Evolutionary conservation across 495 filamentous ascomycete genomes (phyloP), one percentile per base, ranked within the genome.

Genomic region (Sphaerosporella brunnea): DNA sequence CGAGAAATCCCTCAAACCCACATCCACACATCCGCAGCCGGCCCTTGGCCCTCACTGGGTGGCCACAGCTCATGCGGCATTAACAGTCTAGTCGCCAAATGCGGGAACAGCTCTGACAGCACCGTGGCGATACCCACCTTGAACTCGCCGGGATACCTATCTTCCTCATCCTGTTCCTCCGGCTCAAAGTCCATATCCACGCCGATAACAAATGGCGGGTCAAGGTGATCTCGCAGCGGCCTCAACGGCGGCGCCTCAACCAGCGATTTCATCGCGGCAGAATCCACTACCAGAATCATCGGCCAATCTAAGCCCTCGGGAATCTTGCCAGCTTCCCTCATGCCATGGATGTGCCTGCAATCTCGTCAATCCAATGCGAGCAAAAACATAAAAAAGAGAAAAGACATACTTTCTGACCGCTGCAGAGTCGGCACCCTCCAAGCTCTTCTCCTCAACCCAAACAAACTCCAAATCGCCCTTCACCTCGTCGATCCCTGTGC

Each of bases 321-420:
- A 38, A 38, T 38, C 36, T n/a, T 16, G 15, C 18, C 15, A 5
- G 5, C 18, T 19, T 38, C 36, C 15, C 18, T 38, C 36, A 38
- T 38, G 18, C 18, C 15, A 16, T 19, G 36, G 18, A 38, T 38
- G 15, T 38, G 36, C 18, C 36, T 38, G 36, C 18, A 7, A 16
- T 5, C 5, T 38, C 15, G 36, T 38, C 15, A 38, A 8, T 38
- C 36, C 7, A 5, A n/a, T 5, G 18, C 18, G n/a, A 11, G 5
- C 18, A n/a, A 5, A 5, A 16, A 38, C 7, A 38, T n/a, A 16
- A 38, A 38, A 5, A 38, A 11, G 36, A 38, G 18, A 38, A 11
- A n/a, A n/a, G n/a, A n/a, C 36, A 38, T 16, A 38, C 36, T 16
- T 38, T 38, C 36, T 38, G 18, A 38, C 36, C 36, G 36, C 15